Evolutionary conservation across 305 asterid genomes (phyloP), one percentile per base, ranked within the genome.

Genomic region (Rubia tinctorum): DNA sequence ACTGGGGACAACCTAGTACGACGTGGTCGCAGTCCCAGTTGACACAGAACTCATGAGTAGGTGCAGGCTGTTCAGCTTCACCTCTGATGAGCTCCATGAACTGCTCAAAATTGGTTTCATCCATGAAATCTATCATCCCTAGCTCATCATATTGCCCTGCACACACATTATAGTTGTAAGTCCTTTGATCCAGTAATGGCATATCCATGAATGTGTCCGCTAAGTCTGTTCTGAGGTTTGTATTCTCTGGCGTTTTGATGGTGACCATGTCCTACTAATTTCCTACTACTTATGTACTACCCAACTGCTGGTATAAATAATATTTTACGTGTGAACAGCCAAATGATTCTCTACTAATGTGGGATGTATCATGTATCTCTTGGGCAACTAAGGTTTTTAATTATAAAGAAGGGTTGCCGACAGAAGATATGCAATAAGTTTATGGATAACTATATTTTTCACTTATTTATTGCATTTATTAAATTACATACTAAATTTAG

Each of bases 11-110:
- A 11, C 65, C 30, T 2, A 22, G 17, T 22, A 59, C 37, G 8
- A 59, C 65, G 37, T 23, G 65, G 18, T 59, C 39, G 39, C 65
- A 59, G 15, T 59, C 17, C 65, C 65, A 59, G 39, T 59, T 59
- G 65, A 25, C 65, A 1, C 64, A 59, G 37, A 59, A 59, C 5
- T 59, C 37, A 0, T 55, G 60, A 55, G 25, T n/a, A 55, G 65
- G 14, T 22, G 37, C 65, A 25, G 65, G 65, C 37, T 59, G 34
- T 59, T 20, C 64, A 11, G 64, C 15, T 59, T 59, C 65, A 11
- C 65, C 65, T 59, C 65, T 22, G 39, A 59, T 59, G 65, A 59
- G 39, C 25, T 59, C 65, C 8, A 59, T 59, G 65, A 59, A 59
- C 65, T 59, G 65, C 17, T 59, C 64, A 5, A 59, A 59, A 30